These are phyloP conservation scores for Myxozyma sirexii DNA, from an alignment of 805 yeast genomes.

Conservation along the genomic window DNA sequence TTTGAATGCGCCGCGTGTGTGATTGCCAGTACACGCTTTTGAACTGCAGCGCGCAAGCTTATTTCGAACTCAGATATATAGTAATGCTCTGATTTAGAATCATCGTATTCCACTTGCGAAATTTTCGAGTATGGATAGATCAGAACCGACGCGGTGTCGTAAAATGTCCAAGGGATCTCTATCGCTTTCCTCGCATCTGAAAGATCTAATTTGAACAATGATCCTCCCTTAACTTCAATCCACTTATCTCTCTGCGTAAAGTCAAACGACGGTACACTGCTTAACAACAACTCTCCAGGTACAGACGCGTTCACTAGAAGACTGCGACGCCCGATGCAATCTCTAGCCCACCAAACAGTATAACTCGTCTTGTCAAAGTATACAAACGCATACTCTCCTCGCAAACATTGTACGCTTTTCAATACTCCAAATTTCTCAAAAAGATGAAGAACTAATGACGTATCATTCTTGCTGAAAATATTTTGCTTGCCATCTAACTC, in stretches of 20 bases:
- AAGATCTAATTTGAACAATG: constrained; percentile 44
- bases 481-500: background rate
- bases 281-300: constrained; percentile 9
- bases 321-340: constrained; percentile 78
- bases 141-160: background rate
- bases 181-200: background rate
- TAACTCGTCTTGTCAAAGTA: constrained; percentile 44
- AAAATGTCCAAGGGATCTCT: constrained; percentile 5
- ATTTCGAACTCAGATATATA: constrained; percentile 21
- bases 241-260: constrained; percentile 18
- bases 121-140: constrained; percentile 13
- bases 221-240: constrained; percentile 60
- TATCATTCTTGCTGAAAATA: constrained; percentile 52
- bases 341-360: constrained; percentile 77
- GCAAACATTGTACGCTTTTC: constrained; percentile 49
- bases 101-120: background rate
- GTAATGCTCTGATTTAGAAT: constrained; percentile 8
- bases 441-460: constrained; percentile 52
- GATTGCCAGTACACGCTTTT: constrained; percentile 16
- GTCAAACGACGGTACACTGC: constrained; percentile 32
- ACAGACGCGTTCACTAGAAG: constrained; percentile 46
- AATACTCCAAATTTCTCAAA: constrained; percentile 47
- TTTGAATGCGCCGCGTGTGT: constrained; percentile 26
- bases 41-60: constrained; percentile 17
- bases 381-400: constrained; percentile 84